Evolutionary conservation across 257 asterid species (phyloP), one percentile per base, ranked within the genome.

Genomic region (Galeopsis tetrahit): DNA sequence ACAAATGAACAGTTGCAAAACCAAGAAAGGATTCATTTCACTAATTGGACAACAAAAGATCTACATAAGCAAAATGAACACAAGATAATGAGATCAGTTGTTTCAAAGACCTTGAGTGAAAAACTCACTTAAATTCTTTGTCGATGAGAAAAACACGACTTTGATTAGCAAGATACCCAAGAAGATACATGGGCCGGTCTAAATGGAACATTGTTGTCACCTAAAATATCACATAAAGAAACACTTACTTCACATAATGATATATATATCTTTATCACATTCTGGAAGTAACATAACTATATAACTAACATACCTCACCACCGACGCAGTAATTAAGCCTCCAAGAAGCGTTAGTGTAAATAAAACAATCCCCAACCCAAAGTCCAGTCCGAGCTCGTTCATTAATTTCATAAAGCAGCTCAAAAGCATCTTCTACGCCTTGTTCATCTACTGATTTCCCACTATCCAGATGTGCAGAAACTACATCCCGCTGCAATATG

Each of bases 321-420:
- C 99, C 99, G 1, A 95, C 98, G 15, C 99, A 95, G 74, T 95
- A 95, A 81, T 95, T 95, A 61, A 95, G 97, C 74, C 95, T 92
- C 98, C 96, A 95, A 55, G 99, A 88, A 69, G 99, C 84, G 79
- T 92, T 95, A 71, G 77, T 95, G 86, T 95, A 95, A 76, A 95
- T 95, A 78, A 95, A 95, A 80, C 99, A 95, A 79, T 95, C 99
- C 69, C 99, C 99, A 59, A 95, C 98, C 99, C 99, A 95, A 56
- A 92, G 56, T 73, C 98, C 99, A 84, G 99, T 92, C 70, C 98
- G 85, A 21, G 89, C 98, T 64, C 99, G 88, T 85, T 95, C 99
- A 86, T 87, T 90, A 66, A 95, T 84, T 79, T 92, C 98, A 85
- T 88, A 87, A 70, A 95, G 92, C 75, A 86, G 95, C 84, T 90